phyloP scores from a whole-genome alignment of 2,329 filamentous ascomycete genomes.

The Leptographium lundbergii region DNA sequence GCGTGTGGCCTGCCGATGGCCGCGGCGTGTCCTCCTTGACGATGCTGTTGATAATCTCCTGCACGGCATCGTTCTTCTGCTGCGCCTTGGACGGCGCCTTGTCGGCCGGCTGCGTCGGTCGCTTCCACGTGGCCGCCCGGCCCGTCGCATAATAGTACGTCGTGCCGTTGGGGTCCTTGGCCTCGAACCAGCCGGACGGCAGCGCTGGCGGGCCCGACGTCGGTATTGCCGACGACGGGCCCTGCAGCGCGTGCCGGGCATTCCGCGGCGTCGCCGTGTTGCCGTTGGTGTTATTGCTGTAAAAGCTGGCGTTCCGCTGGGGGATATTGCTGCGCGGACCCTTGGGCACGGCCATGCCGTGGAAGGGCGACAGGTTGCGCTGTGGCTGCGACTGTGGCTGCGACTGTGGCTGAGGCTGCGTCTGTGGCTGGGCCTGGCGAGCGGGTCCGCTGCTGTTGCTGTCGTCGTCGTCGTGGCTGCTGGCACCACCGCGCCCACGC shows the following conservation, averaged over 20 bases:
- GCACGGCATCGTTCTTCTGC: constrained; percentile 58
- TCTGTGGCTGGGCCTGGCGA: not conserved
- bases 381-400: not conserved
- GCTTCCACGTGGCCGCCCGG: constrained; percentile 70
- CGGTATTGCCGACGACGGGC: not conserved
- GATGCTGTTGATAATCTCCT: constrained; percentile 76
- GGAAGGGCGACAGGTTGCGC: constrained; percentile 19
- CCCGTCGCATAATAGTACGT: constrained; percentile 77
- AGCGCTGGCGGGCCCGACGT: constrained; percentile 25
- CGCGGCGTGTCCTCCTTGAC: constrained; percentile 50
- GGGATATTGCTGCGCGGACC: constrained; percentile 47
- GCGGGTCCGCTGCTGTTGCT: not conserved
- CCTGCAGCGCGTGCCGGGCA: constrained; percentile 15
- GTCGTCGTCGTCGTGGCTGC: constrained; percentile 17
- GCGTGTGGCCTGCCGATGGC: constrained; percentile 47
- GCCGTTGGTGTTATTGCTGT: constrained; percentile 15
- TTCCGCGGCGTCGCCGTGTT: constrained; percentile 33
- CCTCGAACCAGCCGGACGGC: constrained; percentile 76
- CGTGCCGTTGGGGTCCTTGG: constrained; percentile 56
- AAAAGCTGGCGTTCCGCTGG: constrained; percentile 40
- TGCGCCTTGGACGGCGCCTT: constrained; percentile 52
- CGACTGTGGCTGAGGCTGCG: not conserved
- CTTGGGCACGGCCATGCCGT: constrained; percentile 40
- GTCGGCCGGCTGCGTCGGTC: constrained; percentile 57
- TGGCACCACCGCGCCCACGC: constrained; percentile 32